Conservation (phyloP, 176 grass and related monocot genomes). For the Juncus effusus region DNA sequence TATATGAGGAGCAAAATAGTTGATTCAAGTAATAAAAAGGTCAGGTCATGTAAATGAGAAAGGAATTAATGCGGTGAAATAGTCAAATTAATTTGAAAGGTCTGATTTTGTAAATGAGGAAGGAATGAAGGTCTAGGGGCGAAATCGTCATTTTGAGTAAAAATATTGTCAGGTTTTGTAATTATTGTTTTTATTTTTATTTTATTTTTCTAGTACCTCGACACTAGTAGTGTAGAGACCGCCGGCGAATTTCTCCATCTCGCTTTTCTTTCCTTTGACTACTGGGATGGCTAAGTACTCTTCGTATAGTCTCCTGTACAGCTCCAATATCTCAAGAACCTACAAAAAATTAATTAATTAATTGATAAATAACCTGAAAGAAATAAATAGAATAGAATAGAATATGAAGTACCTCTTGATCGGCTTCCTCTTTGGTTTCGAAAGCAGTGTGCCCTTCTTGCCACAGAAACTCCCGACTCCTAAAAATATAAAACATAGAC, state of each 20-base stretch:
- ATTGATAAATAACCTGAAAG: not conserved
- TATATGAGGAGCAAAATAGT: too few species aligned
- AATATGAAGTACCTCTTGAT: constrained; percentile 57
- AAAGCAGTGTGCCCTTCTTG: constrained; percentile 98
- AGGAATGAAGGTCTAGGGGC: too few species aligned
- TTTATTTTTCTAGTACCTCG: constrained; percentile 45
- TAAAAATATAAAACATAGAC: constrained; percentile 7
- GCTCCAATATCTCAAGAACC: constrained; percentile 95
- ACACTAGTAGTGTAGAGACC: constrained; percentile 93
- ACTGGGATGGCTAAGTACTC: constrained; percentile 95
- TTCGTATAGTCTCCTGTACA: constrained; percentile 90
- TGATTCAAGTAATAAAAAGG: too few species aligned
- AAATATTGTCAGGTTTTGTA: not conserved
- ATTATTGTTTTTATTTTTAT: not conserved
- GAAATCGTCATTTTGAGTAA: not conserved
- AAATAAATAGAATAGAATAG: not conserved
- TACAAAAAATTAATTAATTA: constrained; percentile 8
- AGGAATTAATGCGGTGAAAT: too few species aligned
- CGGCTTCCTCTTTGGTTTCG: constrained; percentile 88
- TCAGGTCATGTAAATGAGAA: too few species aligned
- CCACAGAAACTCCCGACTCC: constrained; percentile 98
- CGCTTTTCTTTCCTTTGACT: constrained; percentile 83
- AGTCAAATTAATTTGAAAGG: too few species aligned
- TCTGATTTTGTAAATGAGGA: too few species aligned
- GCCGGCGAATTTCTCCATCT: constrained; percentile 95